Conservation (phyloP, 169 alveolate genomes). For the Theileria sp. region DNA sequence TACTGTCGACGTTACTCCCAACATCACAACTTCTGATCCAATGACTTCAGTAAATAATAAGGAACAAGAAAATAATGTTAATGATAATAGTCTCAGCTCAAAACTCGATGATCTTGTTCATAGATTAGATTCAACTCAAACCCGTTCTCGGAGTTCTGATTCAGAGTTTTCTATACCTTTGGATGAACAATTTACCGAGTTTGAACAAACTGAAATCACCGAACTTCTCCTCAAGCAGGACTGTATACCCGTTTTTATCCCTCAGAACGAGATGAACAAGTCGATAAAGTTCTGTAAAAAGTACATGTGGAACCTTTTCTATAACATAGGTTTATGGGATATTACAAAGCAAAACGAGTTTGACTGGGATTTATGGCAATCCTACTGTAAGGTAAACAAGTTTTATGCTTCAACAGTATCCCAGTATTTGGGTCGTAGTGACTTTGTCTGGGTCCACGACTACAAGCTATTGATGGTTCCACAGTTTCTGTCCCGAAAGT, state of each 20-base stretch:
- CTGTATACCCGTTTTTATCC: constrained; percentile 65
- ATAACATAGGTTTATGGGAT: constrained; percentile 75
- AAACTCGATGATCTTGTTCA: not conserved
- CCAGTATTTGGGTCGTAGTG: constrained; percentile 39
- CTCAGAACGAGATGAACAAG: constrained; percentile 12
- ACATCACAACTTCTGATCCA: not conserved
- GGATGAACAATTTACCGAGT: constrained; percentile 36
- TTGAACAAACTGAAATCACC: constrained; percentile 40
- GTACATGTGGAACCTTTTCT: constrained; percentile 69
- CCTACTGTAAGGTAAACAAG: constrained; percentile 71
- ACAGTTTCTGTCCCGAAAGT: constrained; percentile 74
- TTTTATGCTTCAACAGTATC: constrained; percentile 66
- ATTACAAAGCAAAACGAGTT: constrained; percentile 71
- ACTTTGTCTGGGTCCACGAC: constrained; percentile 90
- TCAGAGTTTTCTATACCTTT: not conserved
- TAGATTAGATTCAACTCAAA: constrained; percentile 4
- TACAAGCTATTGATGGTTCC: constrained; percentile 86
- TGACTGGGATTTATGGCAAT: constrained; percentile 76
- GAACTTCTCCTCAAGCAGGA: constrained; percentile 33
- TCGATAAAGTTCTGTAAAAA: constrained; percentile 50
- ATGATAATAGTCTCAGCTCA: not conserved
- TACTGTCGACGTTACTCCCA: not conserved
- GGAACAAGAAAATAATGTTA: not conserved
- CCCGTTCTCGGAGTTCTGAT: not conserved
- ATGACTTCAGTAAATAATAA: not conserved